These are phyloP conservation scores for Colletotrichum lindemuthianum DNA, from an alignment of 2,329 filamentous ascomycete genomes.

Conservation along the genomic window DNA sequence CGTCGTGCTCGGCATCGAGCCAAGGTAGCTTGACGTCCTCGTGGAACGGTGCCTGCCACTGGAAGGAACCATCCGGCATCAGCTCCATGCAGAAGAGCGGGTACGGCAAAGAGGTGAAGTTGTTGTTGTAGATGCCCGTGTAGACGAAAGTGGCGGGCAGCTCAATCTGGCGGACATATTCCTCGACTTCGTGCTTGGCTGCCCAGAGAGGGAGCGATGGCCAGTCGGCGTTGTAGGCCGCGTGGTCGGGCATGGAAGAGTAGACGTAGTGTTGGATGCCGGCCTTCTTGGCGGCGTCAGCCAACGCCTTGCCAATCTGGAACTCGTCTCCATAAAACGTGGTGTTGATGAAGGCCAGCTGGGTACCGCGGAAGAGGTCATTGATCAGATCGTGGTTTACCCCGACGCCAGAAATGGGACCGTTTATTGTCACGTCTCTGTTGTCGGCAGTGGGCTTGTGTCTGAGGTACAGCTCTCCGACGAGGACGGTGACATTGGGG, in stretches of 20 bases:
- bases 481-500: slow-evolving; percentile 76
- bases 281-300: slow-evolving; percentile 86
- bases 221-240: slow-evolving; percentile 79
- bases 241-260: slow-evolving; percentile 96
- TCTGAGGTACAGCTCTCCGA: slow-evolving; percentile 71
- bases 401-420: slow-evolving; percentile 68
- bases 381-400: slow-evolving; percentile 79
- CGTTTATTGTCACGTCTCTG: slow-evolving; percentile 75
- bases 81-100: slow-evolving; percentile 96
- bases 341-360: slow-evolving; percentile 97
- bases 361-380: slow-evolving; percentile 82
- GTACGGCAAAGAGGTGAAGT: slow-evolving; percentile 93
- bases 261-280: slow-evolving; percentile 93
- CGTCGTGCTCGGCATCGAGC: slow-evolving; percentile 96
- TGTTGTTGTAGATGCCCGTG: slow-evolving; percentile 98
- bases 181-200: slow-evolving; percentile 91
- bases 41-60: slow-evolving; percentile 95
- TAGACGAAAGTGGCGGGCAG: slow-evolving; percentile 94
- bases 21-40: slow-evolving; percentile 89
- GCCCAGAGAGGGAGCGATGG: slow-evolving; percentile 90
- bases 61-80: slow-evolving; percentile 83
- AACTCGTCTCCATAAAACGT: slow-evolving; percentile 97
- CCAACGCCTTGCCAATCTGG: slow-evolving; percentile 86
- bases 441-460: slow-evolving; percentile 60
- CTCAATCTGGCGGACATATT: slow-evolving; percentile 84